Evolutionary conservation across 345 rosid genomes (phyloP), one percentile per base, ranked within the genome.

Genomic region (Eucalyptus grandis): DNA sequence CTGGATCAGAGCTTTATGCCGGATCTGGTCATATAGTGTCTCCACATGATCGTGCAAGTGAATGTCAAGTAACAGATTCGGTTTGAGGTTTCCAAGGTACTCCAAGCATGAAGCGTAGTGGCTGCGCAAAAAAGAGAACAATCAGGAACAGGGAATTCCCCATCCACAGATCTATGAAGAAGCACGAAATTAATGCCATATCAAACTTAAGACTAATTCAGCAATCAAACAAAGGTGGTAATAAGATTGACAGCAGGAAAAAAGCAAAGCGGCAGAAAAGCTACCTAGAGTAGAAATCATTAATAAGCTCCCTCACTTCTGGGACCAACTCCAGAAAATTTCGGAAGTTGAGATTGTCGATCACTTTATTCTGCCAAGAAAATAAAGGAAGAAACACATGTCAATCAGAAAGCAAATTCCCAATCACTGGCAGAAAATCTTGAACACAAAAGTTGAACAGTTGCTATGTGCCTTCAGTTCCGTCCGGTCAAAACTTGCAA

Each of bases 301-400:
- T 95, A 90, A 98, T 95, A 89, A 98, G 98, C 93, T 98, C 99
- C 92, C 99, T 96, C 65, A 97, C 98, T 95, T 98, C 99, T 88
- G 99, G 99, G 86, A 96, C 97, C 90, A 98, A 91, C 96, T 98
- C 99, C 95, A 98, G 94, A 92, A 97, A 96, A 92, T 95, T 95
- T 87, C 99, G 97, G 92, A 98, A 98, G 95, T 91, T 95, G 88
- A 95, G 90, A 88, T 96, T 97, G 95, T 98, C 99, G 17, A 98
- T 98, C 80, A 98, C 99, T 94, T 98, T 98, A 92, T 86, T 93
- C 99, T 98, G 95, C 89, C 92, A 93, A 90, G 89, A 81, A 14
- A 90, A 87, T 90, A 93, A 89, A 89, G 69, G 21, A 91, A 87
- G 91, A 86, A 62, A 92, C 31, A 21, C 40, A 80, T 27, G n/a